Conservation (phyloP, 73 alveolate genomes). For the Stentor coeruleus region DNA sequence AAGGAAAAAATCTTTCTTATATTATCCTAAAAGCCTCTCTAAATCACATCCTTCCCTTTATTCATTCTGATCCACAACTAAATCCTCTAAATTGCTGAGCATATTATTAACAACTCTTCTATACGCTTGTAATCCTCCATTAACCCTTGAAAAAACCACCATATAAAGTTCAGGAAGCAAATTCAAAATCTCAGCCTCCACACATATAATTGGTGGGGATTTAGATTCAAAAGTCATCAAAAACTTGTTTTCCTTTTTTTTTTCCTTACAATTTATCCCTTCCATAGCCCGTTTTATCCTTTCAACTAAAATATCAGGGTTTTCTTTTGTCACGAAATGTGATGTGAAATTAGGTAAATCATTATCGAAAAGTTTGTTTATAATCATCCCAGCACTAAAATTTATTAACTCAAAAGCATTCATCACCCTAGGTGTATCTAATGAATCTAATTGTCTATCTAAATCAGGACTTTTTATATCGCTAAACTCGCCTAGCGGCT, state of each 20-base stretch:
- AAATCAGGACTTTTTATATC: neutral
- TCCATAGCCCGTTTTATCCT: neutral
- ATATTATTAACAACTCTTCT: too few species aligned
- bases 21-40: too few species aligned
- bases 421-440: neutral
- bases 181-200: neutral
- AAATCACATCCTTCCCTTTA: too few species aligned
- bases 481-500: neutral
- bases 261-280: neutral
- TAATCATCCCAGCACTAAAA: neutral
- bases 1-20: too few species aligned
- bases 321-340: neutral
- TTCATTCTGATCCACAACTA: too few species aligned
- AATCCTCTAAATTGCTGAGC: too few species aligned
- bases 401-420: neutral
- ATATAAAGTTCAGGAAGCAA: neutral
- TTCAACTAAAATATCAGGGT: neutral
- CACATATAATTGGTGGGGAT: neutral
- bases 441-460: neutral
- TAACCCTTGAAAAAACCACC: neutral
- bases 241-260: neutral
- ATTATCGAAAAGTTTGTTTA: neutral
- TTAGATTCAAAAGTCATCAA: neutral
- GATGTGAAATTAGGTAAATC: neutral
- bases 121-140: neutral